Conservation (phyloP, 176 grass and related monocot species). For the Panicum miliaceum region DNA sequence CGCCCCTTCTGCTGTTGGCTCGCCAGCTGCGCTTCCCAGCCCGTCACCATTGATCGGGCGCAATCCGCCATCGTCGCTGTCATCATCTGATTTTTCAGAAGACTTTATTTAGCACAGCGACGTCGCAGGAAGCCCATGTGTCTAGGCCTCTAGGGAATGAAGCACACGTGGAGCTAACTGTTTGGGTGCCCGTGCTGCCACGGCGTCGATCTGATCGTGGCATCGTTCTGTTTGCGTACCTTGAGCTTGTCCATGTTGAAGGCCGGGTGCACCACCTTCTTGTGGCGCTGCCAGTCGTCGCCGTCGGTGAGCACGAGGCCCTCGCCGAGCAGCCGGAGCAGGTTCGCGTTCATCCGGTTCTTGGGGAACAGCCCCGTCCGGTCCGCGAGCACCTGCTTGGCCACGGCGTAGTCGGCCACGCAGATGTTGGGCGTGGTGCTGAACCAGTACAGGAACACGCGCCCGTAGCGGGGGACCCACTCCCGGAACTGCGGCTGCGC, state of each 20-base stretch:
- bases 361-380: constrained; percentile 54
- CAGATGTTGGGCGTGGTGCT: constrained; percentile 49
- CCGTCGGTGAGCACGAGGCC: constrained; percentile 51
- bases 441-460: constrained; percentile 61
- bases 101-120: not conserved
- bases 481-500: constrained; percentile 49
- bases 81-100: constrained; percentile 43
- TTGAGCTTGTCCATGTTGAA: constrained; percentile 79
- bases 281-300: constrained; percentile 62
- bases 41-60: constrained; percentile 47
- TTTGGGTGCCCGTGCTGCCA: too few relatives aligned
- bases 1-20: not conserved
- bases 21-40: constrained; percentile 44
- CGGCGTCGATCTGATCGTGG: not conserved
- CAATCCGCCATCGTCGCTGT: constrained; percentile 48
- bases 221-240: not conserved
- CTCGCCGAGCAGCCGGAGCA: constrained; percentile 49
- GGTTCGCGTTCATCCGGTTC: constrained; percentile 14
- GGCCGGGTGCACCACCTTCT: constrained; percentile 60
- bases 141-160: not conserved
- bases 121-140: not conserved
- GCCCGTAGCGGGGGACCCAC: constrained; percentile 61
- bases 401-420: constrained; percentile 49
- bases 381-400: constrained; percentile 58
- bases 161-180: not conserved